These are phyloP conservation scores for Alternaria brassicae DNA, from an alignment of 2,329 filamentous ascomycete genomes.

Conservation along the genomic window DNA sequence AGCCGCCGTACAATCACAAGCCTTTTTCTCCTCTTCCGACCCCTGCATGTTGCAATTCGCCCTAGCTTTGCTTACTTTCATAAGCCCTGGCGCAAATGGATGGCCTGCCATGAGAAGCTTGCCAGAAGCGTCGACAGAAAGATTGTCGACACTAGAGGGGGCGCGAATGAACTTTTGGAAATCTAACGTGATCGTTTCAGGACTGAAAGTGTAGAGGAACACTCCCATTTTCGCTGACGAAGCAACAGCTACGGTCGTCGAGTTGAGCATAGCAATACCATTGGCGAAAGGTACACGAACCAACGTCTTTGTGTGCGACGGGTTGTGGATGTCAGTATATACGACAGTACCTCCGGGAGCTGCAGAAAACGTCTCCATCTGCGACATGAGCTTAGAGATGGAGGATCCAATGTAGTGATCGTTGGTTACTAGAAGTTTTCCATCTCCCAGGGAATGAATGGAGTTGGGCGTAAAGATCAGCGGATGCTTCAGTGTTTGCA, in stretches of 20 bases:
- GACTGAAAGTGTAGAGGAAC: slow-evolving; percentile 42
- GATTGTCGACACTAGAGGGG: slow-evolving; percentile 50
- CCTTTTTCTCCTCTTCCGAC: slow-evolving; percentile 25
- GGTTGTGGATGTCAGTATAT: slow-evolving; percentile 38
- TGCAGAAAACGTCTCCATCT: slow-evolving; percentile 51
- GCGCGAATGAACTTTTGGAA: slow-evolving; percentile 27
- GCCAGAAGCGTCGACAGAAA: slow-evolving; percentile 48
- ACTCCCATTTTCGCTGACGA: slow-evolving; percentile 46
- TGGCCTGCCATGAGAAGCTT: slow-evolving; percentile 54
- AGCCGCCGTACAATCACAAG: slow-evolving; percentile 37
- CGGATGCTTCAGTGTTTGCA: slow-evolving; percentile 42
- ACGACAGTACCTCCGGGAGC: slow-evolving; percentile 49
- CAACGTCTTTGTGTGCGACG: slow-evolving; percentile 27
- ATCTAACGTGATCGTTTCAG: slow-evolving; percentile 14
- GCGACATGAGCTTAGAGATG: slow-evolving; percentile 34
- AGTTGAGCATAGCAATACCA: slow-evolving; percentile 50
- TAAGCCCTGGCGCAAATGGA: slow-evolving; percentile 45
- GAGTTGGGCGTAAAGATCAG: slow-evolving; percentile 51
- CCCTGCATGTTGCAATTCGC: slow-evolving; percentile 25
- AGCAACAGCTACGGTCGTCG: slow-evolving; percentile 49
- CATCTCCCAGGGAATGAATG: slow-evolving; percentile 43
- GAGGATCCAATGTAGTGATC: slow-evolving; percentile 51
- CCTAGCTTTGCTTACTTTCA: slow-evolving; percentile 29
- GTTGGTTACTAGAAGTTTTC: slow-evolving; percentile 52
- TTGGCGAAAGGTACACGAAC: slow-evolving; percentile 53